Conservation (phyloP, 441 rosid species). For the Manihot esculenta region DNA sequence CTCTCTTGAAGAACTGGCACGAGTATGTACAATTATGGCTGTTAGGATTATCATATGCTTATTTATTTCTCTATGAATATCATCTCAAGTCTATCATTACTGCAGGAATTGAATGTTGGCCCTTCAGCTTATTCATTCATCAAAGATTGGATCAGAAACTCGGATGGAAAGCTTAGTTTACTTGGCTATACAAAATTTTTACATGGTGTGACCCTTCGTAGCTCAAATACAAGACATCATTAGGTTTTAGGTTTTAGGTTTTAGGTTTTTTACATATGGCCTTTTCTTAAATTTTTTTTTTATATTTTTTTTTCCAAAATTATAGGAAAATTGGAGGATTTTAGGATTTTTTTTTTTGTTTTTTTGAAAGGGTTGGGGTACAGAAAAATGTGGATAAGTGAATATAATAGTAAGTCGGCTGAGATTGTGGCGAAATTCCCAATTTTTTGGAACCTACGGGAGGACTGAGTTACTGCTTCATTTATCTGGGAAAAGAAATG, state of each 20-base stretch:
- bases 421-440: constrained; percentile 29
- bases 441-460: constrained; percentile 3
- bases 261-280: constrained; percentile 29
- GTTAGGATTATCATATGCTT: neutral
- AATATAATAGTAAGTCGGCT: constrained; percentile 29
- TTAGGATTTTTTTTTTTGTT: too few species aligned
- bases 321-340: too few species aligned
- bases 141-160: constrained; percentile 73
- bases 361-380: constrained; percentile 35
- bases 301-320: constrained; percentile 1
- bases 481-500: neutral
- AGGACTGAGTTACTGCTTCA: neutral
- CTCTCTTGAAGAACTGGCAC: constrained; percentile 79
- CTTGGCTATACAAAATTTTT: constrained; percentile 88
- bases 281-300: neutral
- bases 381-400: constrained; percentile 50
- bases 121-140: constrained; percentile 69
- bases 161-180: constrained; percentile 83
- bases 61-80: neutral
- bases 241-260: constrained; percentile 37
- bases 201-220: constrained; percentile 92
- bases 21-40: constrained; percentile 42
- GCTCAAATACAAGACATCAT: constrained; percentile 77
- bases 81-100: constrained; percentile 1
- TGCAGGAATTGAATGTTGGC: constrained; percentile 85